These are phyloP conservation scores for Erodium texanum DNA, from an alignment of 441 rosid genomes.

Conservation along the genomic window DNA sequence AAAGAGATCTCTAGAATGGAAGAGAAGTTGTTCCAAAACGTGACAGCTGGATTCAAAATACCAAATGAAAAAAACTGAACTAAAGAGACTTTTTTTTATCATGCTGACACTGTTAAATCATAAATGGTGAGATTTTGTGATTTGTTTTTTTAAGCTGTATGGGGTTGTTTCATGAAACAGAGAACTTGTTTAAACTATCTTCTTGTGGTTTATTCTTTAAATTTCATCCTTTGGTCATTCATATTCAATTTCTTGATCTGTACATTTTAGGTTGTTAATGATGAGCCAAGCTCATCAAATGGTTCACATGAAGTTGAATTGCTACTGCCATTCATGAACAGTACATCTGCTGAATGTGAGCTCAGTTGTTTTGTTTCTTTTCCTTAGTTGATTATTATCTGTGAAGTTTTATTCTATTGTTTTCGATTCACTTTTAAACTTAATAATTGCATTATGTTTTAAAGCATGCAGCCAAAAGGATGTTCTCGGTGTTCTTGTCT, in stretches of 20 bases:
- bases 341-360: conserved; percentile 43
- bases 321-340: conserved; percentile 64
- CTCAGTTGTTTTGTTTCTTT: conserved; percentile 15
- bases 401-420: neutral
- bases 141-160: neutral
- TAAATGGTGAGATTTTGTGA: neutral
- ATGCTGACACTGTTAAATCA: neutral
- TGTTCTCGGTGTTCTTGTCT: conserved; percentile 47
- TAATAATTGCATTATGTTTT: conserved; percentile 22
- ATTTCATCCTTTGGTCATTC: neutral
- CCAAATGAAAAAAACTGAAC: neutral
- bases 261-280: conserved; percentile 45
- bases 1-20: neutral
- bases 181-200: neutral
- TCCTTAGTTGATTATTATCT: neutral
- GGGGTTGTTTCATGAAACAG: neutral
- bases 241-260: neutral
- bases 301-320: conserved; percentile 68
- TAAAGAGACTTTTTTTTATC: neutral
- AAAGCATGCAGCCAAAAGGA: conserved; percentile 57
- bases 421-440: conserved; percentile 22
- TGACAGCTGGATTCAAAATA: neutral
- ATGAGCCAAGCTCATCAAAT: conserved; percentile 45
- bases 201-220: neutral
- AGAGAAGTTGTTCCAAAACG: neutral